phyloP scores from a whole-genome alignment of 257 asterid species.

The Solanum piurae region DNA sequence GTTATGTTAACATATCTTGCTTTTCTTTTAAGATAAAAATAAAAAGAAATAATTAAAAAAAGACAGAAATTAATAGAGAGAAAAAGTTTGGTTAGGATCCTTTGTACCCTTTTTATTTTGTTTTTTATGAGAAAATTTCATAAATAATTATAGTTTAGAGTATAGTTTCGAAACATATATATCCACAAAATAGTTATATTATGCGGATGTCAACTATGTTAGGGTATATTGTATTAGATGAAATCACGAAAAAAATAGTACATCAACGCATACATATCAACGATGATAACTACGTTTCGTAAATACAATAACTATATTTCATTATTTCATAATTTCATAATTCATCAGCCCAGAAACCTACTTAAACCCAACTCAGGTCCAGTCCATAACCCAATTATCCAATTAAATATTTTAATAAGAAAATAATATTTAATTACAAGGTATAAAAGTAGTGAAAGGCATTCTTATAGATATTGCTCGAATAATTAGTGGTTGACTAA shows the following conservation, averaged over 20 bases:
- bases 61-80: not conserved
- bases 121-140: not conserved
- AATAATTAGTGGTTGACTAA: not conserved
- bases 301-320: not conserved
- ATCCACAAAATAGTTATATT: not conserved
- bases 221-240: not conserved
- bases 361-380: not conserved
- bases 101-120: not conserved
- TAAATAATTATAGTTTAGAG: not conserved
- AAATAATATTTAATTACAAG: not conserved
- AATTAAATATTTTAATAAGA: not conserved
- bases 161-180: not conserved
- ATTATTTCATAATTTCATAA: not conserved
- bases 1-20: not conserved
- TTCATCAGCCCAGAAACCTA: not conserved
- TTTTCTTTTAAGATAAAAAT: not conserved
- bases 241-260: too few relatives aligned
- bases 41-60: not conserved
- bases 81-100: not conserved
- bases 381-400: not conserved
- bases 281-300: not conserved
- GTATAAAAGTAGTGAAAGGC: not conserved
- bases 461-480: not conserved
- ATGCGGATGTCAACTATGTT: not conserved
- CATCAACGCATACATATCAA: too few relatives aligned